These are phyloP conservation scores for Phyllosticta citriasiana DNA, from an alignment of 2,329 filamentous ascomycete genomes.

Conservation along the genomic window DNA sequence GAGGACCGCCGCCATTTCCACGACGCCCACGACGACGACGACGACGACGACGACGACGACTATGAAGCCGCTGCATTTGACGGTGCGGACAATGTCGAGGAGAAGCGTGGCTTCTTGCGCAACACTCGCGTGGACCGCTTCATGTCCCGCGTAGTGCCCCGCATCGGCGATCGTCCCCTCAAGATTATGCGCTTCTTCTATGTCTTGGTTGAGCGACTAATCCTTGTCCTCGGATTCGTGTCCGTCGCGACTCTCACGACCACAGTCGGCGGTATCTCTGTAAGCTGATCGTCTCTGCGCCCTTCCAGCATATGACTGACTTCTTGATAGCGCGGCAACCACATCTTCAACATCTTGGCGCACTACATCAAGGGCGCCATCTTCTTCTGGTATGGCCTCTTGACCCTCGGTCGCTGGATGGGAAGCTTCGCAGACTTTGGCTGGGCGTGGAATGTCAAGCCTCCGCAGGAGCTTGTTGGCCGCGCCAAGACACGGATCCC, in stretches of 20 bases:
- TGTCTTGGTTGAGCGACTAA: slow-evolving; percentile 61
- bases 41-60: slow-evolving; percentile 41
- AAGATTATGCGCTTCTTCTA: slow-evolving; percentile 51
- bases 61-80: slow-evolving; percentile 27
- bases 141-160: slow-evolving; percentile 44
- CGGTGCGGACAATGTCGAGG: slow-evolving; percentile 36
- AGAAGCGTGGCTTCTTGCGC: slow-evolving; percentile 37
- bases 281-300: slow-evolving; percentile 38
- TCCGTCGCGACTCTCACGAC: slow-evolving; percentile 62
- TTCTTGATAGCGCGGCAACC: slow-evolving; percentile 47
- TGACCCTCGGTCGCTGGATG: slow-evolving; percentile 82
- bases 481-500: slow-evolving; percentile 54
- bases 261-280: slow-evolving; percentile 74
- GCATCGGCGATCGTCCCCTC: slow-evolving; percentile 45
- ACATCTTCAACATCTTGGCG: slow-evolving; percentile 74
- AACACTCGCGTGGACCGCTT: slow-evolving; percentile 40
- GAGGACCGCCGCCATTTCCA: slow-evolving; percentile 26
- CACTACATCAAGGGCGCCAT: slow-evolving; percentile 93
- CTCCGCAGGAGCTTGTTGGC: slow-evolving; percentile 45
- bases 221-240: slow-evolving; percentile 69
- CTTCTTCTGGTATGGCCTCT: slow-evolving; percentile 85
- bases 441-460: slow-evolving; percentile 91
- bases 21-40: slow-evolving; percentile 42
- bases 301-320: slow-evolving; percentile 9
- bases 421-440: slow-evolving; percentile 83